These are phyloP conservation scores for Suillus brevipes DNA, from an alignment of 768 basidiomycete species.

Conservation along the genomic window DNA sequence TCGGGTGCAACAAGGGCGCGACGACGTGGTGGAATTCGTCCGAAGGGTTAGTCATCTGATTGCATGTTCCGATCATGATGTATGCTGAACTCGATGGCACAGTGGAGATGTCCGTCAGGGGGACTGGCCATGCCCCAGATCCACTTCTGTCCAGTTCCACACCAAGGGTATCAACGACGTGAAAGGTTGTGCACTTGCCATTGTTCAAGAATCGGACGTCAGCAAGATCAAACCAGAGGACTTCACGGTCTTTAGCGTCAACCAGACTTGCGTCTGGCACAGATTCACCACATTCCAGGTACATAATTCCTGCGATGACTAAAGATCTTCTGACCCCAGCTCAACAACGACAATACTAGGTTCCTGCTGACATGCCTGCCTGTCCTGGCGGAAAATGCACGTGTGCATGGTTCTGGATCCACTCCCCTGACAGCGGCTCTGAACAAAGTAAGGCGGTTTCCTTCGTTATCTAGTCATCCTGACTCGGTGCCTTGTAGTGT, in stretches of 20 bases:
- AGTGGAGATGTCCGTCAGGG: constrained; percentile 25
- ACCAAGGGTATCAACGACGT: constrained; percentile 32
- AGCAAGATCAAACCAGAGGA: constrained; percentile 39
- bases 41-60: constrained; percentile 17
- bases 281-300: constrained; percentile 38
- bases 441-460: constrained; percentile 34
- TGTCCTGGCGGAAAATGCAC: constrained; percentile 45
- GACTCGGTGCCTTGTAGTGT: constrained; percentile 23
- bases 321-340: constrained; percentile 39
- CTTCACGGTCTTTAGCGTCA: constrained; percentile 43
- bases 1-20: constrained; percentile 35
- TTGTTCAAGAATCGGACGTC: constrained; percentile 44
- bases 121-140: constrained; percentile 26
- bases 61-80: neutral
- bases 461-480: neutral
- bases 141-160: constrained; percentile 25
- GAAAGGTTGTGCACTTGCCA: constrained; percentile 41
- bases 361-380: constrained; percentile 43
- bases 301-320: constrained; percentile 39
- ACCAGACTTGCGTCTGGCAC: constrained; percentile 45
- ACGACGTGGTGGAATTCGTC: constrained; percentile 25
- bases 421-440: constrained; percentile 34
- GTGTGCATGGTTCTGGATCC: constrained; percentile 46
- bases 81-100: neutral
- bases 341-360: constrained; percentile 32